These are phyloP conservation scores for Podospora appendiculata DNA, from an alignment of 495 filamentous ascomycete genomes.

Conservation along the genomic window DNA sequence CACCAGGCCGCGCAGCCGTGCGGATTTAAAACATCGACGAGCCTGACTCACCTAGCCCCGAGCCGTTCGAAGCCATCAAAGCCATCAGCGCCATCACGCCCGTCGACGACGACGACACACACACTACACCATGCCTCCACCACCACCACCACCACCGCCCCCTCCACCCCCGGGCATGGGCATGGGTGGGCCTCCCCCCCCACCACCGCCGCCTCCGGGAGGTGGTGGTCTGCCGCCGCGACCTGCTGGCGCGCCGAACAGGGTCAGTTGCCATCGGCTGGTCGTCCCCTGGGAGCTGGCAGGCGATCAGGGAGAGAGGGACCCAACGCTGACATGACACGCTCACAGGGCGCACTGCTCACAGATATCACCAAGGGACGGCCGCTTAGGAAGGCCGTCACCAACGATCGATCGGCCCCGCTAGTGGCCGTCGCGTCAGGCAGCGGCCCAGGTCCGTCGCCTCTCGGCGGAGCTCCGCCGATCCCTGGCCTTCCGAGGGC, in stretches of 20 bases:
- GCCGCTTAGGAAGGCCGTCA: conserved; percentile 76
- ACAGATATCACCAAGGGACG: conserved; percentile 81
- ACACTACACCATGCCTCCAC: conserved; percentile 12
- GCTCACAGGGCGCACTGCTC: conserved; percentile 71
- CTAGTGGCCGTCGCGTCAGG: conserved; percentile 42
- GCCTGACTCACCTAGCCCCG: not conserved
- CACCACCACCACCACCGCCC: conserved; percentile 21
- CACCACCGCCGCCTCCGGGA: conserved; percentile 19
- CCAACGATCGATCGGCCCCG: conserved; percentile 92
- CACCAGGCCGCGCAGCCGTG: not conserved
- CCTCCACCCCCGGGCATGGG: conserved; percentile 20
- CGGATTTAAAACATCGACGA: not conserved
- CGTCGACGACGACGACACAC: not conserved
- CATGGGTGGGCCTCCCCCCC: conserved; percentile 22
- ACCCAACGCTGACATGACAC: conserved; percentile 30
- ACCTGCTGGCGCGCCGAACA: conserved; percentile 1
- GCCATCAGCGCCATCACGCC: not conserved
- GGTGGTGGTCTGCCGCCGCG: conserved; percentile 12
- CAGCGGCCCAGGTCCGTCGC: conserved; percentile 43
- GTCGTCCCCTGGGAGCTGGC: too few species aligned
- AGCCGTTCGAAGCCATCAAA: not conserved
- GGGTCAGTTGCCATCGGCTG: conserved; percentile 2
- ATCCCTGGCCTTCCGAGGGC: conserved; percentile 59
- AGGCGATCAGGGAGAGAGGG: too few species aligned
- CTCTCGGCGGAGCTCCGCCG: conserved; percentile 67